Base-by-base conservation (phyloP, 2,329 filamentous ascomycete genomes). In the Hypocreales sp. region DNA sequence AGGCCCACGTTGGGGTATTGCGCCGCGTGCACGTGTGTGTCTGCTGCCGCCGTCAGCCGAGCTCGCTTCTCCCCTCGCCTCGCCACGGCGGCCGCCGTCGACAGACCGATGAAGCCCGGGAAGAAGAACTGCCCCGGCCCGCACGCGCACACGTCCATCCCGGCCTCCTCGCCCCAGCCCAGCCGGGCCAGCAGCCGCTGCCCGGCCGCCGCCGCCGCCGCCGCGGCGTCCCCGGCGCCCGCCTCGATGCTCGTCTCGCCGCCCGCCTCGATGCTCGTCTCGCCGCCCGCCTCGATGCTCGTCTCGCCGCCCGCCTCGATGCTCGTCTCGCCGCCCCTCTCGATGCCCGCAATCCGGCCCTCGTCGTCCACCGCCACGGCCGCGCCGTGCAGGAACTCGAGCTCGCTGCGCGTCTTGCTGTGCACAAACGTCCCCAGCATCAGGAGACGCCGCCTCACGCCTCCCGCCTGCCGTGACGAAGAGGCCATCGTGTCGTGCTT, bases 1-100 rank as follows among this genome's bases (percentile, higher is more conserved):
- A 98, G 77, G 32, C 90, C 90, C 2, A 73, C 72, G 46, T 98
- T 98, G 31, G 87, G 84, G 44, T 93, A 94, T 56, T 98, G 90
- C 0, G 86, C 71, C 7, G 90, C 90, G 49, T 98, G 90, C 31
- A 93, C 79, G 50, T 98, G 90, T 1, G 90, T 93, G 51, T 98
- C 87, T 87, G 12, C 3, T 5, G 7, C 12, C 3, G 17, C 8
- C n/a, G 11, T 17, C 14, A 9, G 8, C 10, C 13, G 7, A 26
- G 10, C 5, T 4, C 8, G 26, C 14, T 9, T 20, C 9, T 26
- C n/a, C 6, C 3, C 4, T 12, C 8, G 8, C 7, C 11, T 21
- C 10, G 20, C n/a, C 2, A 7, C 10, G 20, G n/a, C 3, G 7
- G 10, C 14, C 10, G 7, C 8, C 3, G 11, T 11, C n/a, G 5